Base-by-base conservation (phyloP, 768 basidiomycete genomes). In the Podaxis sp. region DNA sequence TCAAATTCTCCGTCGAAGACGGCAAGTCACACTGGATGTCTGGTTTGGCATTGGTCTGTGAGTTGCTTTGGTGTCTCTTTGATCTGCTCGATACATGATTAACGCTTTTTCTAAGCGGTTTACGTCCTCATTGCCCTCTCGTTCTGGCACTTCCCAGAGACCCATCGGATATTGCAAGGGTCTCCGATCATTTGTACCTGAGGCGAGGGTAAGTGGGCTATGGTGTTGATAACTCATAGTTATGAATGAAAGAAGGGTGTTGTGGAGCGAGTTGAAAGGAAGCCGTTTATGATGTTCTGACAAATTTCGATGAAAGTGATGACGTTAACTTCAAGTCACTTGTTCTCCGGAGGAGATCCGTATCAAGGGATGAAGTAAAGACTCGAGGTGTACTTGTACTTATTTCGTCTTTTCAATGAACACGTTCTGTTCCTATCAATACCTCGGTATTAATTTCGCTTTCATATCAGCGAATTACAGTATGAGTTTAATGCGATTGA, bases 11-110 rank as follows among this genome's bases (percentile, higher is more conserved):
- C 17, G 73, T 82, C 5, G 82, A 80, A 67, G 74, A 81, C 51
- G 81, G 80, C 19, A 82, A 80, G 67, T 77, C 79, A 24, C 78
- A 80, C 55, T 82, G 80, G 81, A 77, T 81, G 70, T 80, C 80
- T 65, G 77, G 77, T 4, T 65, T 77, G 33, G 74, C 73, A 8
- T 66, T 79, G 19, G 74, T 79, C 12, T 73, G 75, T 76, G 59
- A 59, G 73, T 69, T 42, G n/a, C n/a, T 57, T 42, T 42, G 7
- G 8, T 44, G 30, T 36, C n/a, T 48, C n/a, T 28, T 56, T 13
- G 46, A 26, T 52, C 33, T 42, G 28, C 11, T 44, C 42, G 28
- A 3, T 36, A 11, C 13, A 17, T 44, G 15, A 30, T 42, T 63
- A 13, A 24, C 62, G 6, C 62, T 42, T 4, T 15, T 42, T 64